phyloP scores from a whole-genome alignment of 495 filamentous ascomycete species.

The Chaetomidium leptoderma region DNA sequence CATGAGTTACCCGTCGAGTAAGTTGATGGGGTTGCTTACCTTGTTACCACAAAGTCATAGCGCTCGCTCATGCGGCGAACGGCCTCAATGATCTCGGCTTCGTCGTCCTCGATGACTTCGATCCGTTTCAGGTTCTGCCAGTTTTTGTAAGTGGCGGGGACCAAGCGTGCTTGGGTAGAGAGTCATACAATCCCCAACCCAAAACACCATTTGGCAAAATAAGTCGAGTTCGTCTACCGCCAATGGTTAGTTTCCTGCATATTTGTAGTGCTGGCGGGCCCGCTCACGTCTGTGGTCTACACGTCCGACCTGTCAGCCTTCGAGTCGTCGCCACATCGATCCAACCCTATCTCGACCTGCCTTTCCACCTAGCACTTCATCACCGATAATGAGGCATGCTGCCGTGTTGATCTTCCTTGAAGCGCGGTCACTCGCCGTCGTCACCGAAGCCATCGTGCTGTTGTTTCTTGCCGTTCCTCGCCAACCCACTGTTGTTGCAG shows the following conservation, averaged over 20 bases:
- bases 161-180: background rate
- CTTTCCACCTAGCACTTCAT: slow-evolving; percentile 97
- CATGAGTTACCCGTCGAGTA: background rate
- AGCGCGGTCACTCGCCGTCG: slow-evolving; percentile 51
- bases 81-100: slow-evolving; percentile 84
- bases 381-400: slow-evolving; percentile 91
- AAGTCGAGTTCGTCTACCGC: slow-evolving; percentile 80
- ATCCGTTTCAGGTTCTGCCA: slow-evolving; percentile 69
- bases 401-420: slow-evolving; percentile 77
- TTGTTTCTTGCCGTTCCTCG: slow-evolving; percentile 6
- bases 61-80: slow-evolving; percentile 75
- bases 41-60: slow-evolving; percentile 92
- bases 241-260: background rate
- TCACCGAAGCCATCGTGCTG: slow-evolving; percentile 44
- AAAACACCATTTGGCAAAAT: slow-evolving; percentile 91
- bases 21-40: slow-evolving; percentile 24
- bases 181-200: slow-evolving; percentile 65
- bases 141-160: background rate
- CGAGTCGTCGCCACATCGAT: background rate
- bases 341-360: slow-evolving; percentile 39
- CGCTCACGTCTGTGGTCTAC: slow-evolving; percentile 37
- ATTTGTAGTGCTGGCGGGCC: too few species aligned
- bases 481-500: slow-evolving; percentile 27
- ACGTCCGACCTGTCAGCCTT: slow-evolving; percentile 16
- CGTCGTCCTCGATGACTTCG: slow-evolving; percentile 90